Evolutionary conservation across 2,329 filamentous ascomycete genomes (phyloP), one percentile per base, ranked within the genome.

Genomic region (Chaetothyriales sp.): DNA sequence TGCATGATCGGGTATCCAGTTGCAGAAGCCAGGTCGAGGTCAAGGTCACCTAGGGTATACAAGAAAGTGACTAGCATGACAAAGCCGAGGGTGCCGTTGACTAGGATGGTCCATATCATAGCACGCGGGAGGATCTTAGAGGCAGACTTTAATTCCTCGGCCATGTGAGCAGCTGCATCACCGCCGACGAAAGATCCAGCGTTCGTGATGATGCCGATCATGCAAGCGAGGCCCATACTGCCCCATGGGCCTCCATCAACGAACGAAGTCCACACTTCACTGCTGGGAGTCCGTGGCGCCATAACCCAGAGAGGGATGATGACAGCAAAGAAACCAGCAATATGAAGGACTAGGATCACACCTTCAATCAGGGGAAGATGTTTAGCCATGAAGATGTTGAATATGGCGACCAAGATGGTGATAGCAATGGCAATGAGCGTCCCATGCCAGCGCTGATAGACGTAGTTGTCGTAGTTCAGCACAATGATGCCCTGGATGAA

Each of bases 401-500:
- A 67, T 10, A 70, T 44, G 10, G 67, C 66, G 3, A 65, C 65
- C 22, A 69, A 64, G 20, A 63, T 53, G 0, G 64, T 61, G 29
- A 70, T 66, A 10, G 63, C 68, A 51, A 69, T 65, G 13, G 67
- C 64, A 4, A 74, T 56, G 50, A 73, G 60, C 5, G 70, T 72
- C 2, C 64, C 67, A 51, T 73, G 69, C 70, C 70, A 74, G 50
- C 66, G 56, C 49, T 71, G 59, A 1, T 67, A 65, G 22, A 55
- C 53, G 54, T 73, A 74, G 2, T 55, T 60, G 37, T 55, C 53
- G 44, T 70, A 57, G 53, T 72, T 72, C 19, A 74, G 59, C 15
- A 69, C 64, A 18, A 73, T 64, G 6, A 75, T 56, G 0, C 69
- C 71, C 57, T 74, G 70, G 3, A 74, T 67, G 29, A 70, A 66